phyloP scores from a whole-genome alignment of 805 yeast genomes.

The Candida nemodendra region DNA sequence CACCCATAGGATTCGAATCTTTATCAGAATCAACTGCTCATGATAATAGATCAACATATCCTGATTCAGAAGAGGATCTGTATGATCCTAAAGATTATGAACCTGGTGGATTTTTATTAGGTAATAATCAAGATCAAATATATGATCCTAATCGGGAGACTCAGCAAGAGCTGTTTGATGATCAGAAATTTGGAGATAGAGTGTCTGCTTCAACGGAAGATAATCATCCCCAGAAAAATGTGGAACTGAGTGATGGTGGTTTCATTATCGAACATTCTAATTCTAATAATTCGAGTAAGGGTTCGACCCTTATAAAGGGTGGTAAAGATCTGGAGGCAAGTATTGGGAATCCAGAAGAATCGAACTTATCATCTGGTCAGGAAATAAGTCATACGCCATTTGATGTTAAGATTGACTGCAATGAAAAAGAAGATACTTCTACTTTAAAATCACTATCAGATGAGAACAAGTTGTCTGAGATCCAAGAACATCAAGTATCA shows the following conservation, averaged over 20 bases:
- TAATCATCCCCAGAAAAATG: conserved; percentile 1
- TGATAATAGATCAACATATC: not conserved
- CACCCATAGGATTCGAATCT: too few relatives aligned
- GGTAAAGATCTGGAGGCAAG: not conserved
- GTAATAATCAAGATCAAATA: conserved; percentile 7
- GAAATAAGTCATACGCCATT: not conserved
- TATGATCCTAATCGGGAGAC: conserved; percentile 4
- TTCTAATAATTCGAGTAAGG: not conserved
- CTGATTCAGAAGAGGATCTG: conserved; percentile 6
- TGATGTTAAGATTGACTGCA: not conserved
- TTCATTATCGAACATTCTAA: conserved; percentile 12
- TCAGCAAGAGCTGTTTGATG: conserved; percentile 4
- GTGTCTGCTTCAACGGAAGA: conserved; percentile 10
- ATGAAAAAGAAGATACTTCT: not conserved
- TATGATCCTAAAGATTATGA: conserved; percentile 2
- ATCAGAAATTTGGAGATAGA: conserved; percentile 3
- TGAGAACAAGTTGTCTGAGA: not conserved
- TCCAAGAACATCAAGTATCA: not conserved
- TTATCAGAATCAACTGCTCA: too few relatives aligned
- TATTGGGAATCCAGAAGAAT: too few relatives aligned
- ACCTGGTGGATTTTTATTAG: conserved; percentile 7
- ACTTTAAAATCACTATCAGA: not conserved
- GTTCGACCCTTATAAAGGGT: not conserved
- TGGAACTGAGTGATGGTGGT: conserved; percentile 18
- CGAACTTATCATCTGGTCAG: not conserved